Conservation (phyloP, 352 stramenopile species). For the Halophytophthora batemanensis region DNA sequence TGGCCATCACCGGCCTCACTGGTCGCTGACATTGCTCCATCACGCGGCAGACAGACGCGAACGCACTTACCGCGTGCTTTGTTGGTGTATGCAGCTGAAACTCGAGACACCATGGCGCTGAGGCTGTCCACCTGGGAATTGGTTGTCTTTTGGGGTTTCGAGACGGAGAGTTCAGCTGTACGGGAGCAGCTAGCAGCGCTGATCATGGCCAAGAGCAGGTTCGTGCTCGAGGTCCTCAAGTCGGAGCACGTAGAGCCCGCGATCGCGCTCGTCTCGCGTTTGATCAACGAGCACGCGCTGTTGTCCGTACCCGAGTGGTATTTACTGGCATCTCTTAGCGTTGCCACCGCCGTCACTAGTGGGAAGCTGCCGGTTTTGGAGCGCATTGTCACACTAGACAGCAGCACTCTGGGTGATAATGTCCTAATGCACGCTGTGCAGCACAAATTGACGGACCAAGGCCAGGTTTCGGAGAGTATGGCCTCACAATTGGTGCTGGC, state of each 20-base stretch:
- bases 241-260: constrained; percentile 25
- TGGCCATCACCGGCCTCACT: constrained; percentile 10
- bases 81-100: constrained; percentile 12
- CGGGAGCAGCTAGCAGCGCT: constrained; percentile 21
- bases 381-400: constrained; percentile 7
- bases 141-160: constrained; percentile 9
- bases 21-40: constrained; percentile 15
- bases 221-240: constrained; percentile 40
- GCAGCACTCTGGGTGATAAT: background rate
- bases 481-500: constrained; percentile 9
- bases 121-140: constrained; percentile 14
- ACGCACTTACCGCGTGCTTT: constrained; percentile 20
- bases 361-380: constrained; percentile 27
- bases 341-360: constrained; percentile 32
- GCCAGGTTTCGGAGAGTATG: constrained; percentile 10
- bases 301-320: constrained; percentile 51
- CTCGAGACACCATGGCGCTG: constrained; percentile 9
- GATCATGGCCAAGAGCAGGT: constrained; percentile 34
- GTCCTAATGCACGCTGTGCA: background rate
- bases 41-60: constrained; percentile 16
- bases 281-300: constrained; percentile 54
- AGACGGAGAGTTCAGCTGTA: constrained; percentile 6
- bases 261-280: constrained; percentile 35
- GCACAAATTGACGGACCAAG: constrained; percentile 18
- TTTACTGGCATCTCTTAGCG: constrained; percentile 25